Evolutionary conservation across 176 grass and related monocot genomes (phyloP), one percentile per base, ranked within the genome.

Genomic region (Bothriochloa decipiens): DNA sequence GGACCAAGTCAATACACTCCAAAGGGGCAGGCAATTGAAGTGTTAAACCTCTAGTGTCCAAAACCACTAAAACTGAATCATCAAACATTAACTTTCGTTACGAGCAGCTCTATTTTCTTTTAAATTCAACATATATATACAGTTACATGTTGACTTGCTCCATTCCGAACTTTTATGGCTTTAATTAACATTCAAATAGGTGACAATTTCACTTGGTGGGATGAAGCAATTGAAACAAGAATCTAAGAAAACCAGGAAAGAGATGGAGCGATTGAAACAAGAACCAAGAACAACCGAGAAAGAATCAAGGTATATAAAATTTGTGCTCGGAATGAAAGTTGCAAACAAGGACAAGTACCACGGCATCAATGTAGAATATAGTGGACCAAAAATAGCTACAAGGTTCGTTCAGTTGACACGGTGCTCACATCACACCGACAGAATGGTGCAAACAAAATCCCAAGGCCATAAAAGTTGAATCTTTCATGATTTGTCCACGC

Each of bases 391-490:
- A 60, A 68, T 60, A 60, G 61, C 46, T 35, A 8, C 55, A 42
- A 11, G 70, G 28, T 35, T 18, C 78, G 14, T 81, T 74, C 33
- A 81, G 25, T 81, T 67, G 57, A 40, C 4, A 5, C 8, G 9
- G 52, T 57, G n/a, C 75, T 72, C 57, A 3, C 76, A 65, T 81
- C 78, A 87, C 47, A 79, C 13, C 25, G 20, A 69, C 67, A 27
- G 15, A 72, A 37, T 6, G 5, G 70, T 61, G 75, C 58, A 28
- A 86, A 40, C 36, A 47, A 67, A 81, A 68, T 81, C 23, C 16
- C 74, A 28, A 67, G 74, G 65, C 23, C 47, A 78, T 88, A 71
- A 83, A 82, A 72, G 52, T 74, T 64, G 65, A 77, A 77, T 65
- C 64, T 40, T 52, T 65, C 27, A 27, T 78, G 52, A 72, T 78